Base-by-base conservation (phyloP, 2,329 filamentous ascomycete species). In the Teratosphaeria gauchensis region DNA sequence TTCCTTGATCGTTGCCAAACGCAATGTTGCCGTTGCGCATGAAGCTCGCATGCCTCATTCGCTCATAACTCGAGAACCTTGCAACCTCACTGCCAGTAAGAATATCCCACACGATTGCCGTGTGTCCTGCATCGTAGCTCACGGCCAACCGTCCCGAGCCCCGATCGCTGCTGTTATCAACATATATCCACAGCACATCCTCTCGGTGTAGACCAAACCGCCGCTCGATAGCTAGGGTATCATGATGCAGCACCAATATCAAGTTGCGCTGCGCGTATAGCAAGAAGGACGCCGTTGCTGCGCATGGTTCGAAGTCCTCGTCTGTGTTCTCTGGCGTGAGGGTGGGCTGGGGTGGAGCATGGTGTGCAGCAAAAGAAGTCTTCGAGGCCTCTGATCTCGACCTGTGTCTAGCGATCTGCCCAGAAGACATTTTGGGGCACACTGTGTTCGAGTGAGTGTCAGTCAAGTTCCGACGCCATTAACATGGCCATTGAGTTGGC, bases 1-100 rank as follows among this genome's bases (percentile, higher is more conserved):
- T 94, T 66, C 94, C 94, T 73, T 96, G 90, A 7, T 86, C 82
- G 71, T 96, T 96, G 59, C 94, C 94, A 78, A 97, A 97, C 42
- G 90, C 92, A 65, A 99, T 87, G 75, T 96, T 95, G 57, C 94
- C 94, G 75, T 96, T 96, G 52, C 87, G 84, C 92, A 99, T 96
- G 90, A 94, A 99, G 12, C 89, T 82, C 42, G 92, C 92, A 32
- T 90, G 87, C 24, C 86, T 86, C 63, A 97, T 82, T 64, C 89
- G 84, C 69, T 95, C 90, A 69, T 95, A 96, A 0, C 92, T 94
- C 28, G 87, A 86, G 76, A 97, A 97, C n/a, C 92, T 84, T 46
- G 92, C 86, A 59, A 96, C 82, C 74, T 96, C 91, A 60, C 91
- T 86, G 54, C 94, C 94, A 0, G 90, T 95, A 76, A 95, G 85